Conservation (phyloP, 306 rosid genomes). For the Vicia faba region DNA sequence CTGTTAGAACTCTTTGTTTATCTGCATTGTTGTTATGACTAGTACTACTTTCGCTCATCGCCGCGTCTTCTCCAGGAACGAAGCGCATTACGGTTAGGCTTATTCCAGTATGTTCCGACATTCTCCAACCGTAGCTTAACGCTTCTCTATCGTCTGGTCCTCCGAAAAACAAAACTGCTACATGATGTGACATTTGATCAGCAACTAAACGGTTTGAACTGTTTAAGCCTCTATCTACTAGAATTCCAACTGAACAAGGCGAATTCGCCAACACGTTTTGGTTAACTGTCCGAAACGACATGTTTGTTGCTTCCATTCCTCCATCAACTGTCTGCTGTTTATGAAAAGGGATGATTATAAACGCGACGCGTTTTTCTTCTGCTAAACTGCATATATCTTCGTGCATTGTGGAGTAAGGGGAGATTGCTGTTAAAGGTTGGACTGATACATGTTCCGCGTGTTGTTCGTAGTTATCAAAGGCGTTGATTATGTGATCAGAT, state of each 20-base stretch:
- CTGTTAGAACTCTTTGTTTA: slow-evolving; percentile 25
- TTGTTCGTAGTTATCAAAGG: slow-evolving; percentile 78
- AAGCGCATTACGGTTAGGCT: slow-evolving; percentile 62
- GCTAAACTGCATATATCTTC: slow-evolving; percentile 81
- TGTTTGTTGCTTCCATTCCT: slow-evolving; percentile 77
- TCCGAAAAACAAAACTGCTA: slow-evolving; percentile 70
- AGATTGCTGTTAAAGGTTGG: slow-evolving; percentile 74
- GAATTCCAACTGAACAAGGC: slow-evolving; percentile 89
- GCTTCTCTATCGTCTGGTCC: slow-evolving; percentile 95
- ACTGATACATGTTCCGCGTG: slow-evolving; percentile 52
- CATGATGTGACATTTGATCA: slow-evolving; percentile 51
- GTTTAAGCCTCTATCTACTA: slow-evolving; percentile 77
- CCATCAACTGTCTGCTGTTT: slow-evolving; percentile 88
- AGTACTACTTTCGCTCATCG: neutral
- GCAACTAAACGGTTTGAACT: slow-evolving; percentile 44
- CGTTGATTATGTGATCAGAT: slow-evolving; percentile 74
- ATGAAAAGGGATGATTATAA: slow-evolving; percentile 80
- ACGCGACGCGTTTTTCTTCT: slow-evolving; percentile 77
- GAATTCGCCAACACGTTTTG: slow-evolving; percentile 62
- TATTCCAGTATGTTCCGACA: slow-evolving; percentile 66
- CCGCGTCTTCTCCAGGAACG: slow-evolving; percentile 44
- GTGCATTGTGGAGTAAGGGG: slow-evolving; percentile 92
- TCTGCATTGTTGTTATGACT: neutral
- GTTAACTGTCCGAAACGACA: slow-evolving; percentile 60
- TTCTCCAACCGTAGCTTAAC: slow-evolving; percentile 71